Evolutionary conservation across 352 stramenopile species (phyloP).

Genomic region (Phytopythium mirpurense): DNA sequence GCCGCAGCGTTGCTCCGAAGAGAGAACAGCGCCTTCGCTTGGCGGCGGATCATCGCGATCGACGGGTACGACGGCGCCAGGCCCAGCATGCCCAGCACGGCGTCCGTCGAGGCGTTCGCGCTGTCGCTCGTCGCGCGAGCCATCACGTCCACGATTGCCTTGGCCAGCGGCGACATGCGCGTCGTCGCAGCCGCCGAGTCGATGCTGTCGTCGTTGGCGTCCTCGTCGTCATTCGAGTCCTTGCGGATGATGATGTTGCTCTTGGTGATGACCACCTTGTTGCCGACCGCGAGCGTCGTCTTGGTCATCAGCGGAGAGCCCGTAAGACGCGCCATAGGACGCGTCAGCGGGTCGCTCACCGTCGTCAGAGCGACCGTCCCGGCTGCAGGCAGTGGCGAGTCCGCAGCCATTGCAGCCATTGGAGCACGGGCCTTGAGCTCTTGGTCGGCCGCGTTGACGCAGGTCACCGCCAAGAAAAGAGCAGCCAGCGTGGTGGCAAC

Average conservation of each 20-base stretch:
- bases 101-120: neutral
- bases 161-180: neutral
- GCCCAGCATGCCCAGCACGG: conserved; percentile 1
- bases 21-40: neutral
- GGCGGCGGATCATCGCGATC: neutral
- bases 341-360: neutral
- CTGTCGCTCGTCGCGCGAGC: neutral
- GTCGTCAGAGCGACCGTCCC: neutral
- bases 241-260: conserved; percentile 10
- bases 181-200: neutral
- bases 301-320: conserved; percentile 3
- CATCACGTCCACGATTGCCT: neutral
- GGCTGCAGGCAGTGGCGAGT: neutral
- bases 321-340: too few relatives aligned
- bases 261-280: conserved; percentile 8
- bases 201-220: neutral
- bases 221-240: neutral
- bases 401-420: too few relatives aligned
- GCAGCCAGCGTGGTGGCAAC: neutral
- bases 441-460: neutral
- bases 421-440: too few relatives aligned
- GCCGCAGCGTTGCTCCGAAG: neutral
- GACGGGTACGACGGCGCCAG: neutral
- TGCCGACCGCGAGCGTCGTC: conserved; percentile 4
- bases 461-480: neutral